Conservation (phyloP, 2,329 filamentous ascomycete species). For the Aureobasidium leucospermi region DNA sequence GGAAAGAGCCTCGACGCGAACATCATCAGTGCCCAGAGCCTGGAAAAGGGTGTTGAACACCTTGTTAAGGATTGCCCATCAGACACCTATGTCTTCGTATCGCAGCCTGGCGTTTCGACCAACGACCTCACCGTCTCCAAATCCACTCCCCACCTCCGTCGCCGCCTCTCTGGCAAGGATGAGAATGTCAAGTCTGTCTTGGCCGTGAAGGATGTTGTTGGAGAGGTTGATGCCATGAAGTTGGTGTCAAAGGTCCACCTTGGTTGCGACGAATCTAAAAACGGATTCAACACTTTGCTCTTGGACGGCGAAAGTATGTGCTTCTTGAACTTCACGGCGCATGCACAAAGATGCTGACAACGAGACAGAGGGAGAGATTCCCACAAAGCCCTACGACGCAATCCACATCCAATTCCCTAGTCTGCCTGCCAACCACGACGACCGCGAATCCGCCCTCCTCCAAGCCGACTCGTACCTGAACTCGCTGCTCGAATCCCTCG, state of each 20-base stretch:
- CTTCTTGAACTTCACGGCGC: too few relatives aligned
- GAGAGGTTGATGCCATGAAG: neutral
- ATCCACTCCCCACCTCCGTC: conserved; percentile 47
- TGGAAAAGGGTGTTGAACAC: conserved; percentile 16
- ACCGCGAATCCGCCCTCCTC: conserved; percentile 4
- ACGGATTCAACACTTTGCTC: neutral
- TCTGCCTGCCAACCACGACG: conserved; percentile 1
- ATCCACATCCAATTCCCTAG: conserved; percentile 1
- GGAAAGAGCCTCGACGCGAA: conserved; percentile 19
- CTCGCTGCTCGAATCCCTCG: conserved; percentile 7
- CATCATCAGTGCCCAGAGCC: conserved; percentile 21
- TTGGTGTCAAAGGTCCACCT: neutral
- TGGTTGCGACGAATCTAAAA: neutral
- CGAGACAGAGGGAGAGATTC: neutral
- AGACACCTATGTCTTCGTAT: conserved; percentile 46
- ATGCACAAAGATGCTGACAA: neutral
- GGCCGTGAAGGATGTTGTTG: conserved; percentile 7
- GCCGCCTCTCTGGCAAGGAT: conserved; percentile 38
- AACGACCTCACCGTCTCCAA: conserved; percentile 55
- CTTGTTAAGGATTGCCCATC: conserved; percentile 12
- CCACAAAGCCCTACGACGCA: neutral
- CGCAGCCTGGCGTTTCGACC: conserved; percentile 66
- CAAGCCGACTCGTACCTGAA: conserved; percentile 15
- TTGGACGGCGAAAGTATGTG: conserved; percentile 3
- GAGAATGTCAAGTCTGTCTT: neutral